Evolutionary conservation across 768 basidiomycete species (phyloP), one percentile per base, ranked within the genome.

Genomic region (Termitomyces heimii): DNA sequence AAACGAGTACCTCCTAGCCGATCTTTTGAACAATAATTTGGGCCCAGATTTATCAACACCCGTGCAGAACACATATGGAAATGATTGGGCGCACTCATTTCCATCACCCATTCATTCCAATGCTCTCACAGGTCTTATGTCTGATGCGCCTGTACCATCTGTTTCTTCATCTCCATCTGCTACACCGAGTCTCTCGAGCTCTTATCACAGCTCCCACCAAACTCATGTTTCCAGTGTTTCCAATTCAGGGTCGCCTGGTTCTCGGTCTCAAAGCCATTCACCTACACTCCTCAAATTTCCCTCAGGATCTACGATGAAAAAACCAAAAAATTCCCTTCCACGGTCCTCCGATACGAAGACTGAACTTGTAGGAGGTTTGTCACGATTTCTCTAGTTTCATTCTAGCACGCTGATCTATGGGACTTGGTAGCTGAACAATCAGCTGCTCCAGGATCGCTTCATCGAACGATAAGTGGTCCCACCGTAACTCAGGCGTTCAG

Each of bases 101-200:
- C 74, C 86, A n/a, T 67, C 79, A 4, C 82, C 88, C 2, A 73
- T 88, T 50, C 78, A 85, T 58, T 82, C 85, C 6, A 67, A 78
- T 44, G 71, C 83, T 34, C 88, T 86, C 63, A 80, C 83, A 40
- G 78, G 80, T 35, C 78, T 89, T 43, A 77, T 82, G 13, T 80
- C 85, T 3, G 83, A 82, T 64, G 83, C 82, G 62, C 74, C 82
- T 46, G 70, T 89, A 40, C 75, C 72, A 49, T 75, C 75, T 45
- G 62, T 66, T 63, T 65, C 65, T 64, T 68, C 53, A 60, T 56
- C 68, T 56, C 31, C 57, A 47, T 68, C 68, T 44, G 70, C 65
- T 45, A 68, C 75, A 26, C 72, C 72, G 32, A 75, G 74, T 62
- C 64, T 78, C 29, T 77, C 80, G 10, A 63, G 70, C 39, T 73